These are phyloP conservation scores for Dinochytrium kinnereticum DNA, from an alignment of 371 early-diverging fungal genomes.

Conservation along the genomic window DNA sequence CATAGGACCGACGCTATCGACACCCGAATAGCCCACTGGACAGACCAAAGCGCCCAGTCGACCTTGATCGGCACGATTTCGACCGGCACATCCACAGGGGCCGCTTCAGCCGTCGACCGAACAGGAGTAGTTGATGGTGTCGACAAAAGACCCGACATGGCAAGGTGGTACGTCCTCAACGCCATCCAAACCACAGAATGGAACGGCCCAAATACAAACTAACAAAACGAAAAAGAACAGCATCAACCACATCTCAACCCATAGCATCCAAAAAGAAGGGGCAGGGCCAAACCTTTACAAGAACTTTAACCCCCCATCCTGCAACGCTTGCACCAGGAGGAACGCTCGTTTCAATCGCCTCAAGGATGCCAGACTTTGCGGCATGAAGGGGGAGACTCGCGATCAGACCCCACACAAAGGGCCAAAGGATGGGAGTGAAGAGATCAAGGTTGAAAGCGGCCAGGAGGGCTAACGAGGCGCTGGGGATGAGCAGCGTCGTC, in stretches of 20 bases:
- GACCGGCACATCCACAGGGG: neutral
- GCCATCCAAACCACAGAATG: neutral
- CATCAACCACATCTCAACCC: neutral
- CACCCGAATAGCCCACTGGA: neutral
- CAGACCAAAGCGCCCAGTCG: neutral
- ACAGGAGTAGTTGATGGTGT: neutral
- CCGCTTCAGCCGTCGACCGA: neutral
- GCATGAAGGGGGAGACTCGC: neutral
- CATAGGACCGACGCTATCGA: neutral
- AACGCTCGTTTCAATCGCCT: neutral
- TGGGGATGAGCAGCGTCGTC: neutral
- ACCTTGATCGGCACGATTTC: neutral
- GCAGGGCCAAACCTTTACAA: neutral
- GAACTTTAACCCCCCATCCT: no score
- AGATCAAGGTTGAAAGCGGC: neutral
- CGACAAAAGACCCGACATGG: neutral
- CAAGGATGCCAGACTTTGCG: neutral
- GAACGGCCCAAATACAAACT: neutral
- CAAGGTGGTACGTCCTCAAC: neutral
- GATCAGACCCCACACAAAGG: neutral
- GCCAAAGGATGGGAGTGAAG: neutral
- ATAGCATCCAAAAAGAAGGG: neutral
- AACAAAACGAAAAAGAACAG: neutral
- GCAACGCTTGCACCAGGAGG: no score
- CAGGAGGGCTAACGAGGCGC: neutral